These are phyloP conservation scores for Talaromyces rugulosus DNA, from an alignment of 2,329 filamentous ascomycete genomes.

Conservation along the genomic window DNA sequence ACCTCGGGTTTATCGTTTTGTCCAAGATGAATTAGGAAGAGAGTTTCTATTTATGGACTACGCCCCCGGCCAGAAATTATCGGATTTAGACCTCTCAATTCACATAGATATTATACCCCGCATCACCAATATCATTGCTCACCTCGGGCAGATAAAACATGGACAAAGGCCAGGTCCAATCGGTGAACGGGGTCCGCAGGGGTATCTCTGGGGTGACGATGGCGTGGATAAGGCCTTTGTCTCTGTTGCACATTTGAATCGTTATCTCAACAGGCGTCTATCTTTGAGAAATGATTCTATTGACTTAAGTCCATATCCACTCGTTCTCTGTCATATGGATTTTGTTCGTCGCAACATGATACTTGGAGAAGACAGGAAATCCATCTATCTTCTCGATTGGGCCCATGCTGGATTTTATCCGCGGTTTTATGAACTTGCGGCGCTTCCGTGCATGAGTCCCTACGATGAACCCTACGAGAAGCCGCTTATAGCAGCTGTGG, in stretches of 20 bases:
- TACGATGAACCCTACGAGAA: slow-evolving; percentile 17
- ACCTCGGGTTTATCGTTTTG: slow-evolving; percentile 18
- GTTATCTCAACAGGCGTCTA: slow-evolving; percentile 11
- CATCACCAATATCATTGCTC: slow-evolving; percentile 15
- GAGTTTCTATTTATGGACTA: slow-evolving; percentile 26
- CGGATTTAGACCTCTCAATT: slow-evolving; percentile 12
- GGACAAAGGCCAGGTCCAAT: slow-evolving; percentile 17
- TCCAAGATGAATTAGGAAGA: slow-evolving; percentile 12
- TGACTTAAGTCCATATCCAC: slow-evolving; percentile 18
- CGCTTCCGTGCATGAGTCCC: slow-evolving; percentile 16
- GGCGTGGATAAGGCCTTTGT: slow-evolving; percentile 13
- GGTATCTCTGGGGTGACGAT: slow-evolving; percentile 21
- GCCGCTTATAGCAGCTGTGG: slow-evolving; percentile 13
- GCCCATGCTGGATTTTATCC: slow-evolving; percentile 21
- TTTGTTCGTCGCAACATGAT: slow-evolving; percentile 23
- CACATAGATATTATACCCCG: slow-evolving; percentile 13
- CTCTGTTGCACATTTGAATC: slow-evolving; percentile 6
- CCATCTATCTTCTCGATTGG: slow-evolving; percentile 24
- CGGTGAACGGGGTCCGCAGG: slow-evolving; percentile 13
- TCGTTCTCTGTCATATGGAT: slow-evolving; percentile 25
- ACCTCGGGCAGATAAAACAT: slow-evolving; percentile 14
- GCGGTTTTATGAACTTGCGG: slow-evolving; percentile 20
- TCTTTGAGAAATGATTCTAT: slow-evolving; percentile 16
- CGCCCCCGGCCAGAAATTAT: slow-evolving; percentile 15
- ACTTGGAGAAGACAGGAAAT: slow-evolving; percentile 16